Evolutionary conservation across 345 rosid species (phyloP), one percentile per base, ranked within the genome.

Genomic region (Camelina neglecta): DNA sequence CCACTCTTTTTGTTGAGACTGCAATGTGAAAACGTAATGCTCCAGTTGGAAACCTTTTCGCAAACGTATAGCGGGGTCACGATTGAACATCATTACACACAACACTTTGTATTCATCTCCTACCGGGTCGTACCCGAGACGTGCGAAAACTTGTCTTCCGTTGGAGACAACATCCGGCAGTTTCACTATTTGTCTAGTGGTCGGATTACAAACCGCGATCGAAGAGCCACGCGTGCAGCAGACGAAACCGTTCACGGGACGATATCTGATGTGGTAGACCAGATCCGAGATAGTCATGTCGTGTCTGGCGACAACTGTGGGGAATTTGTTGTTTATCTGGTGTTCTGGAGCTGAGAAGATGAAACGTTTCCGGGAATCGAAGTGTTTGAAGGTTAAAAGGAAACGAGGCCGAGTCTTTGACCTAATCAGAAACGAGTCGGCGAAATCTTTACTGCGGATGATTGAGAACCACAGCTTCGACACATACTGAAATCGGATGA

Each of bases 101-200:
- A 69, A 57, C 11, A 57, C 56, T 57, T 29, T 69, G 44, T 57
- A 69, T 18, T 69, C 3, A 6, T 57, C 65, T 44, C 5, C n/a
- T 0, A 58, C 65, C 6, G 45, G 56, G 12, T 70, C 65, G 56
- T 70, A 70, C 1, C 65, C 65, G 15, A 70, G 74, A 58, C 56
- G 56, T 44, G 33, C 65, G 74, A 16, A 12, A 10, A 44, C 33
- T 29, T 16, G 10, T 69, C 56, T 57, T 31, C 45, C 23, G 1
- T 45, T 44, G 31, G 18, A 31, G 18, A 15, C 21, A 26, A 56
- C 65, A 42, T 56, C 31, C 0, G 64, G 65, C 44, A 57, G n/a
- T 29, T 16, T 57, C 65, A 69, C 49, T 7, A 60, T 0, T 18
- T 62, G 51, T 20, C 33, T 13, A 16, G 63, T 69, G 63, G 73